Evolutionary conservation across 116 monocot species (phyloP), one percentile per base, ranked within the genome.

Genomic region (Phalaenopsis hybrid): DNA sequence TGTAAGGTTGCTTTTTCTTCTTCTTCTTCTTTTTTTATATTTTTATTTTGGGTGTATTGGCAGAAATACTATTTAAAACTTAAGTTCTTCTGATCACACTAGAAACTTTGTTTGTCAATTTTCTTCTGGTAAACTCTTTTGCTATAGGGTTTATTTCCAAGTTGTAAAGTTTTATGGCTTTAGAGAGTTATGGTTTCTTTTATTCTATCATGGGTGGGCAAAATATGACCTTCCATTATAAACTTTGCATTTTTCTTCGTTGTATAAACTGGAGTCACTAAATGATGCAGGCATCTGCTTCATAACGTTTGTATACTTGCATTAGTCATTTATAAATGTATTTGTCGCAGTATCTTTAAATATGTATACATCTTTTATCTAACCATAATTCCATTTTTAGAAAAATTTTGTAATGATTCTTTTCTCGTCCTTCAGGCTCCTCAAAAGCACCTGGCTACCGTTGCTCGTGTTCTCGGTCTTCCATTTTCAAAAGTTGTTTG

Each of bases 401-500:
- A 67, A 43, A 43, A 43, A 46, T 10, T n/a, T 21, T 7, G 10
- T 23, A 41, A 43, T 81, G 0, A 12, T 79, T 75, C 75, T 6
- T 52, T 77, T 20, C 74, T 72, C 76, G 65, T 25, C 84, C 9
- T 57, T 67, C 80, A 98, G 94, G 77, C 88, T n/a, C 97, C 94
- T 49, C 88, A 94, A 81, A 89, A 91, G 85, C 87, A 90, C 75
- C 94, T 93, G 82, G 89, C 59, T 43, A 84, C 63, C 81, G 88
- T 93, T 82, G 87, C 97, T 70, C 67, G 44, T 82, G 94, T 98
- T 78, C 94, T 98, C 83, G 88, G 83, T 77, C 85, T 98, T 81
- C 97, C 97, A 85, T 82, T 92, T 31, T 93, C 94, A 68, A 97
- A 91, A 90, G 97, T 97, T 65, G 91, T 97, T 75, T 94, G 97